Base-by-base conservation (phyloP, 345 rosid species). In the Euphorbia peplus region DNA sequence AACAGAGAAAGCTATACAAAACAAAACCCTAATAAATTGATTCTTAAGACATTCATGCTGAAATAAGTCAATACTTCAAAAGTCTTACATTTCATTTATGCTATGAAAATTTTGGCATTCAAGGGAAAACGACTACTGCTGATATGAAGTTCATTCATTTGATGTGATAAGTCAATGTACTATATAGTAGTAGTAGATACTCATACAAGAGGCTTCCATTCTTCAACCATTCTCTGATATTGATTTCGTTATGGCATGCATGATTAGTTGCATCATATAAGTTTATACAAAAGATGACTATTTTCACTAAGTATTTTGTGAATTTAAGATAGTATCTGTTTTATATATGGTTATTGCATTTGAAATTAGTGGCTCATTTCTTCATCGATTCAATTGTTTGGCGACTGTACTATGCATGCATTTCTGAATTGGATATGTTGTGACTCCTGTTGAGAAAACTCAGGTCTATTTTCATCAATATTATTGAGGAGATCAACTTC, bases 41-140 rank as follows among this genome's bases (percentile, higher is more conserved):
- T 72, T 97, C 98, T 95, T 93, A 81, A 32, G 64, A 56, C 44
- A 75, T 60, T 35, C 59, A 47, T 44, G 60, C 58, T 21, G 50
- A 26, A 61, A 63, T 18, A 25, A 47, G 56, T 68, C 13, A 19
- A 29, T 19, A 21, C 28, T 47, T 21, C 21, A 29, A 37, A 29
- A 22, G 52, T 52, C 30, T 37, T 53, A n/a, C 37, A 19, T 26
- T 6, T 8, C 37, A 32, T 32, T 12, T 16, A 44, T 19, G 32
- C n/a, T 25, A 48, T 35, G 41, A 16, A 63, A 11, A 21, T 54
- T 22, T 54, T 30, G 51, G 8, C 42, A 52, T 39, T 52, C n/a
- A 37, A 70, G 50, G 35, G 11, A 24, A 48, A 53, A 26, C 1
- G 65, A 67, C 15, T 46, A 59, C 39, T 29, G 21, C 51, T 57